Conservation (phyloP, 305 asterid genomes). For the Rubia tinctorum region DNA sequence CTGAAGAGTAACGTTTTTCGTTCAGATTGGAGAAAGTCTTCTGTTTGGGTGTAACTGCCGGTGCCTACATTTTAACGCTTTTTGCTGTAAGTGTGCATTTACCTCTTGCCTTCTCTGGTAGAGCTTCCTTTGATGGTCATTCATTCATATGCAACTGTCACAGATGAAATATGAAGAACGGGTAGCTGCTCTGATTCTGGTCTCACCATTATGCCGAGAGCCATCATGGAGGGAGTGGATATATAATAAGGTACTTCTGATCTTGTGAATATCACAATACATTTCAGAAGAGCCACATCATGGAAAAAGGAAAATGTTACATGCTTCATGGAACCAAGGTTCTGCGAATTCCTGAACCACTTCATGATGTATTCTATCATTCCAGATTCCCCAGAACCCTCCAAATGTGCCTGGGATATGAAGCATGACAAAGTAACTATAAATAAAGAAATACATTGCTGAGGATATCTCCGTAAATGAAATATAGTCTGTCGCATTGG, state of each 20-base stretch:
- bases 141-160: neutral
- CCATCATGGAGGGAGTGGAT: slow-evolving; percentile 35
- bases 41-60: slow-evolving; percentile 36
- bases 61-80: slow-evolving; percentile 30
- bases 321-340: neutral
- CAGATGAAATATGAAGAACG: slow-evolving; percentile 29
- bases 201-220: slow-evolving; percentile 31
- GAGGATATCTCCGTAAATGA: neutral
- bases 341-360: neutral
- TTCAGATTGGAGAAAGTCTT: slow-evolving; percentile 24
- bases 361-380: neutral
- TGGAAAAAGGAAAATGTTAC: neutral
- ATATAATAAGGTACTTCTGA: slow-evolving; percentile 20
- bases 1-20: neutral
- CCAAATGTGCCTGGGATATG: neutral
- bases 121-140: neutral
- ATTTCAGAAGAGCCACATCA: neutral
- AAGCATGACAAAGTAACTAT: neutral
- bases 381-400: neutral
- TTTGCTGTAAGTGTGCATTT: slow-evolving; percentile 24
- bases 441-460: neutral
- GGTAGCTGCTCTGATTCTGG: slow-evolving; percentile 28
- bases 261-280: neutral
- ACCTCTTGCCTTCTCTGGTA: slow-evolving; percentile 1
- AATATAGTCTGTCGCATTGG: neutral